Evolutionary conservation across 2,329 filamentous ascomycete species (phyloP).

Genomic region (Pseudogymnoascus sp.): DNA sequence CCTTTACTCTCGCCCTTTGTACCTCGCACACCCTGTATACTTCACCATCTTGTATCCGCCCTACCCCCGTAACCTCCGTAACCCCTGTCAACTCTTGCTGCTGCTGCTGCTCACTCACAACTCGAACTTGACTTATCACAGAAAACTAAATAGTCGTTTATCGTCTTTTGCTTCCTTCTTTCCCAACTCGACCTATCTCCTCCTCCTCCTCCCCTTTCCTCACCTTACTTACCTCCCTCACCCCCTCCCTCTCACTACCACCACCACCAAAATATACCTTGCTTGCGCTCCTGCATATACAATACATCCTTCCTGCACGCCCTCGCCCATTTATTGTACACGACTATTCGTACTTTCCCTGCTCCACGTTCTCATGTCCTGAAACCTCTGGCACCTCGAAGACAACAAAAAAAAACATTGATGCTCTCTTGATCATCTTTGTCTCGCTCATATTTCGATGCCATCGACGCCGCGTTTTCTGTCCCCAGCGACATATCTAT

Average conservation of each 20-base stretch:
- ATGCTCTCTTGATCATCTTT: neutral
- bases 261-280: neutral
- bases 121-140: neutral
- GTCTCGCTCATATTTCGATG: conserved; percentile 2
- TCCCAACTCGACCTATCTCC: neutral
- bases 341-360: neutral
- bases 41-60: no score
- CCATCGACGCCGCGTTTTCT: neutral
- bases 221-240: neutral
- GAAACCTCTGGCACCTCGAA: neutral
- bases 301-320: neutral
- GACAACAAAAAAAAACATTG: neutral
- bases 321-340: neutral
- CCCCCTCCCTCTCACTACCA: neutral
- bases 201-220: neutral
- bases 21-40: no score
- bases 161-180: neutral
- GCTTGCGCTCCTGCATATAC: neutral
- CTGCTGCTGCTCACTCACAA: neutral
- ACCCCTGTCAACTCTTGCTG: neutral
- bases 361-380: neutral
- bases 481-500: neutral
- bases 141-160: neutral
- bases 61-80: no score
- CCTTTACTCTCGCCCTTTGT: no score